phyloP scores from a whole-genome alignment of 495 filamentous ascomycete species.

The Xylaria intraflava region DNA sequence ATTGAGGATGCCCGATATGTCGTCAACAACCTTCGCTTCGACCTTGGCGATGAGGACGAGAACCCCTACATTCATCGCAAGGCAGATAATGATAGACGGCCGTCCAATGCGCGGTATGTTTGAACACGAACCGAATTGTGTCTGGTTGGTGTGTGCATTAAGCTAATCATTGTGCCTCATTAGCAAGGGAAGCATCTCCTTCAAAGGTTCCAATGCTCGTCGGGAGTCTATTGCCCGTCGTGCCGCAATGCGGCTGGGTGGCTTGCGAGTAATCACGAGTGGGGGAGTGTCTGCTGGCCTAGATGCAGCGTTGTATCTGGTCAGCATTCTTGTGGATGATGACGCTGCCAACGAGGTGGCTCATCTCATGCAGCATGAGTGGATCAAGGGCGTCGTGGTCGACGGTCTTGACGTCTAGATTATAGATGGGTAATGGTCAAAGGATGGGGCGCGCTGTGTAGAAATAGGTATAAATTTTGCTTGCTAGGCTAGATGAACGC shows the following conservation, averaged over 20 bases:
- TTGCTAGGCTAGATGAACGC: not conserved
- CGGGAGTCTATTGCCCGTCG: slow-evolving; percentile 63
- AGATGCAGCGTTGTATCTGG: slow-evolving; percentile 72
- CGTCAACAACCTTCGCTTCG: slow-evolving; percentile 73
- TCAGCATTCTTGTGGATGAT: slow-evolving; percentile 62
- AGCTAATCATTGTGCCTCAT: slow-evolving; percentile 11
- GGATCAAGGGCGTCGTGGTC: slow-evolving; percentile 63
- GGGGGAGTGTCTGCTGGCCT: slow-evolving; percentile 71
- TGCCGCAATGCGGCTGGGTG: slow-evolving; percentile 58
- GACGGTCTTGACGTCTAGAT: slow-evolving; percentile 66
- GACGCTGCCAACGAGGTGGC: slow-evolving; percentile 64
- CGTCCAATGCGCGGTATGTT: slow-evolving; percentile 54
- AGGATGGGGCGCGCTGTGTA: slow-evolving; percentile 1
- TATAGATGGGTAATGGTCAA: not conserved
- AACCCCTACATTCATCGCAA: slow-evolving; percentile 68
- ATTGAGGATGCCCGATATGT: slow-evolving; percentile 69
- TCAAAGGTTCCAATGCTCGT: slow-evolving; percentile 54
- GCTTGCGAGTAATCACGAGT: slow-evolving; percentile 67
- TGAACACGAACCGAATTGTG: not conserved
- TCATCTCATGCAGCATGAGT: slow-evolving; percentile 61
- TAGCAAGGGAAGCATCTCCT: slow-evolving; percentile 66
- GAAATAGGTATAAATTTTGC: slow-evolving; percentile 1
- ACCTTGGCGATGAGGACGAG: slow-evolving; percentile 65
- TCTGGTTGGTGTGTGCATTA: not conserved
- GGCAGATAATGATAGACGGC: slow-evolving; percentile 51